phyloP scores from a whole-genome alignment of 768 basidiomycete genomes.

The Pleurotus eryngii region DNA sequence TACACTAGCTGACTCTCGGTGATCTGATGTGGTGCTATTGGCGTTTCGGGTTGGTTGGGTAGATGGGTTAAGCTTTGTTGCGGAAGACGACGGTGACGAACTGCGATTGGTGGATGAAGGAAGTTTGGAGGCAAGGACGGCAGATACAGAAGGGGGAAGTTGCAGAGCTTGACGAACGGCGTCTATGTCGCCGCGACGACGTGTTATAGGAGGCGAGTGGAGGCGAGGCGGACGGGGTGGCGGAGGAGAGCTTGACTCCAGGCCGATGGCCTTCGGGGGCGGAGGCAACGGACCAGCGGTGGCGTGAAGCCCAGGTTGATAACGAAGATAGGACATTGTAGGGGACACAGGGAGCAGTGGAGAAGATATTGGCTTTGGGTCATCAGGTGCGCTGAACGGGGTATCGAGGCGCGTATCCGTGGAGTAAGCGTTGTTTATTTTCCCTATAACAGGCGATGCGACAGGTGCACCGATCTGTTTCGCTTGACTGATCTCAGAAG shows the following conservation, averaged over 20 bases:
- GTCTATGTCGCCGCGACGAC: slow-evolving; percentile 47
- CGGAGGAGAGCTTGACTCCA: slow-evolving; percentile 40
- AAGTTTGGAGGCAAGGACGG: slow-evolving; percentile 33
- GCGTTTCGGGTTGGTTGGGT: not conserved
- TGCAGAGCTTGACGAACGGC: slow-evolving; percentile 58
- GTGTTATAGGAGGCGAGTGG: slow-evolving; percentile 47
- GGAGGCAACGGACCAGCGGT: slow-evolving; percentile 73
- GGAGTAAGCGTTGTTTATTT: slow-evolving; percentile 22
- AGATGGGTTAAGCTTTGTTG: not conserved
- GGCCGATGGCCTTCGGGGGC: slow-evolving; percentile 58
- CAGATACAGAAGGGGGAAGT: slow-evolving; percentile 51
- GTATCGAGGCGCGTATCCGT: not conserved
- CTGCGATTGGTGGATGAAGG: slow-evolving; percentile 8
- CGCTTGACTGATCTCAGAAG: slow-evolving; percentile 60
- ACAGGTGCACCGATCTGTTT: slow-evolving; percentile 60
- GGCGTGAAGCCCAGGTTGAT: slow-evolving; percentile 68
- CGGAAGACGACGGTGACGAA: not conserved
- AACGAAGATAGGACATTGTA: slow-evolving; percentile 46
- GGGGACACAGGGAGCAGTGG: slow-evolving; percentile 18
- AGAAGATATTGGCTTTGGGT: not conserved
- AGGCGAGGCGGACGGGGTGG: slow-evolving; percentile 65
- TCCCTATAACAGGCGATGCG: slow-evolving; percentile 59
- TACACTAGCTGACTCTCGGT: slow-evolving; percentile 3
- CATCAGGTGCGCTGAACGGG: not conserved
- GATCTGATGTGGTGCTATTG: slow-evolving; percentile 3